Evolutionary conservation across 345 rosid genomes (phyloP).

Genomic region (Adansonia digitata): DNA sequence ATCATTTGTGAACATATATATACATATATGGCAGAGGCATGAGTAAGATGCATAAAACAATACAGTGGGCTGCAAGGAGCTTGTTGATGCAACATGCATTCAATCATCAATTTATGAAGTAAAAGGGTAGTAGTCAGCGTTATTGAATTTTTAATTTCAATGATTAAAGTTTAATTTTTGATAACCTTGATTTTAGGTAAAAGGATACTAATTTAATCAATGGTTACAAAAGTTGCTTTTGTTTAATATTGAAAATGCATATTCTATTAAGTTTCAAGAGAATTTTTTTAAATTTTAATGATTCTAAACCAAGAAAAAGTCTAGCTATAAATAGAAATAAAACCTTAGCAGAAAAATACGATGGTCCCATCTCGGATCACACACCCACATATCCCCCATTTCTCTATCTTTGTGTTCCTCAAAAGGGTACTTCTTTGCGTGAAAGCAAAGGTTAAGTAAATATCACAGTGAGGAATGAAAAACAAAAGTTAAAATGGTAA

Average conservation of each 20-base stretch:
- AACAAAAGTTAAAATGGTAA: not conserved
- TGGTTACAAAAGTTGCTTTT: not conserved
- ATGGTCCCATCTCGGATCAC: conserved; percentile 56
- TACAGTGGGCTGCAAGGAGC: no score
- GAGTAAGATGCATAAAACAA: not conserved
- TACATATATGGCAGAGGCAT: not conserved
- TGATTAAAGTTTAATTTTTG: no score
- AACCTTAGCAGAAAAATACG: conserved; percentile 7
- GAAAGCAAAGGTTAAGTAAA: conserved; percentile 54
- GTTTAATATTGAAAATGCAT: not conserved
- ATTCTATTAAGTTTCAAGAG: not conserved
- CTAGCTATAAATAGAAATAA: not conserved
- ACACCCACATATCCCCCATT: conserved; percentile 27
- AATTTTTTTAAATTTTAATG: not conserved
- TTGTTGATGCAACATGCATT: no score
- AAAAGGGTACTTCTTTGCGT: conserved; percentile 51
- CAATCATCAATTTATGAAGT: no score
- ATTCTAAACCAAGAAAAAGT: not conserved
- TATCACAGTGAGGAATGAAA: not conserved
- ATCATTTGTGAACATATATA: not conserved
- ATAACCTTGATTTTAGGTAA: not conserved
- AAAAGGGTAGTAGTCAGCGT: no score
- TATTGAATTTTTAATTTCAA: no score
- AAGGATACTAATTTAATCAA: not conserved
- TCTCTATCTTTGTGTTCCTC: conserved; percentile 29